Conservation (phyloP, 2,329 filamentous ascomycete genomes). For the Ascochyta viciae-villosae region DNA sequence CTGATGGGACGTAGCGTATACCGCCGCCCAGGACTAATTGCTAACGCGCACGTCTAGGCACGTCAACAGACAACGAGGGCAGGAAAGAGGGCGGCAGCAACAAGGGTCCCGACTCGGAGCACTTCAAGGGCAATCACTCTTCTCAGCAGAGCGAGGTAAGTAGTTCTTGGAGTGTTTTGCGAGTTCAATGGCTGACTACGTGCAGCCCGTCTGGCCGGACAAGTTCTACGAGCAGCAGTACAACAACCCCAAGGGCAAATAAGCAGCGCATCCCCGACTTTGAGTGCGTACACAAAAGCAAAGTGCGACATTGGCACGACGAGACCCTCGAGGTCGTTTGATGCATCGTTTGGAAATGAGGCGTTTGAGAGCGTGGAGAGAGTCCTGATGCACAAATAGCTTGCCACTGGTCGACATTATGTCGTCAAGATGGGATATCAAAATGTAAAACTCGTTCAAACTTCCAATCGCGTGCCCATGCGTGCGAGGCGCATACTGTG, state of each 20-base stretch:
- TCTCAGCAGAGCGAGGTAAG: slow-evolving; percentile 37
- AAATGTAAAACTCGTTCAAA: slow-evolving; percentile 13
- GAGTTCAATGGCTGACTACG: slow-evolving; percentile 4
- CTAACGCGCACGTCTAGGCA: slow-evolving; percentile 22
- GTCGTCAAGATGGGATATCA: slow-evolving; percentile 8
- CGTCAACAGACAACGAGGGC: slow-evolving; percentile 29
- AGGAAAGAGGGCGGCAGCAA: slow-evolving; percentile 32
- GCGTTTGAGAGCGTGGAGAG: slow-evolving; percentile 12
- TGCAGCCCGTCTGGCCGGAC: slow-evolving; percentile 33
- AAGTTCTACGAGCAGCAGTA: slow-evolving; percentile 45
- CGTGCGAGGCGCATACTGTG: background rate
- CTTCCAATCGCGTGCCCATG: background rate
- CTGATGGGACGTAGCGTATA: slow-evolving; percentile 9
- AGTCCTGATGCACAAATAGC: slow-evolving; percentile 3
- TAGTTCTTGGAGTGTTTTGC: background rate
- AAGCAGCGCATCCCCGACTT: background rate
- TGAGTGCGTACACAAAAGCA: background rate
- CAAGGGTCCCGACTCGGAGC: slow-evolving; percentile 38
- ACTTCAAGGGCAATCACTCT: slow-evolving; percentile 36
- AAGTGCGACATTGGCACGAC: background rate
- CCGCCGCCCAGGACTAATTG: background rate
- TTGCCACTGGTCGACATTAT: slow-evolving; percentile 5
- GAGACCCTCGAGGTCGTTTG: background rate
- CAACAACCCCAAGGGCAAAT: slow-evolving; percentile 47
- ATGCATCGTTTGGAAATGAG: slow-evolving; percentile 6